These are phyloP conservation scores for Antitrichia curtipendula DNA, from an alignment of 225 moss, liverwort and hornwort species.

Conservation along the genomic window DNA sequence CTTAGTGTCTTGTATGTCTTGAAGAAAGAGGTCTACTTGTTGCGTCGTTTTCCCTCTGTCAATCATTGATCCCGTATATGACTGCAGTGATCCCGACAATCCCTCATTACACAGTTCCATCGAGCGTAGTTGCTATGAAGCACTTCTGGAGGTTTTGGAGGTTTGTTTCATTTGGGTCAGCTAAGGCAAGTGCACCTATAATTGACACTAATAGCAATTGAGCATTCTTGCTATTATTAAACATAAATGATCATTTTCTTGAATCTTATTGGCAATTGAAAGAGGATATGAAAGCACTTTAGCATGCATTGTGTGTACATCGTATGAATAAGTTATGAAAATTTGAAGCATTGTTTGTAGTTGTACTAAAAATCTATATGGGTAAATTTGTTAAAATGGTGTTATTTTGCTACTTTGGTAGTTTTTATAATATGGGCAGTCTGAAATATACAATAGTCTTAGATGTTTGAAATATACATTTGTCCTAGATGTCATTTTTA, in stretches of 20 bases:
- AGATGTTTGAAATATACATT: too few relatives aligned
- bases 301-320: neutral
- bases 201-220: neutral
- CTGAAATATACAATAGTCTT: too few relatives aligned
- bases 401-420: too few relatives aligned
- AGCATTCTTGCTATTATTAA: neutral
- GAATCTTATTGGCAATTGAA: too few relatives aligned
- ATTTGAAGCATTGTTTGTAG: neutral
- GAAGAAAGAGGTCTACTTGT: neutral
- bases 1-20: neutral
- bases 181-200: neutral
- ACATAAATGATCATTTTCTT: too few relatives aligned
- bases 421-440: too few relatives aligned
- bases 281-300: neutral
- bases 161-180: neutral
- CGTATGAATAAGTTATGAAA: neutral
- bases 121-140: neutral
- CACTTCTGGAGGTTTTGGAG: neutral
- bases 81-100: neutral
- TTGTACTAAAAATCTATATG: too few relatives aligned
- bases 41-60: neutral
- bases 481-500: too few relatives aligned
- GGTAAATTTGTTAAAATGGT: too few relatives aligned
- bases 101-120: neutral
- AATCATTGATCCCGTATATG: neutral